Percentiles rank a stretch among this genome's conserved stretches.
Evolutionary conservation across 257 asterid species (phyloP).

Genomic region (Parsonsia alboflavescens): DNA sequence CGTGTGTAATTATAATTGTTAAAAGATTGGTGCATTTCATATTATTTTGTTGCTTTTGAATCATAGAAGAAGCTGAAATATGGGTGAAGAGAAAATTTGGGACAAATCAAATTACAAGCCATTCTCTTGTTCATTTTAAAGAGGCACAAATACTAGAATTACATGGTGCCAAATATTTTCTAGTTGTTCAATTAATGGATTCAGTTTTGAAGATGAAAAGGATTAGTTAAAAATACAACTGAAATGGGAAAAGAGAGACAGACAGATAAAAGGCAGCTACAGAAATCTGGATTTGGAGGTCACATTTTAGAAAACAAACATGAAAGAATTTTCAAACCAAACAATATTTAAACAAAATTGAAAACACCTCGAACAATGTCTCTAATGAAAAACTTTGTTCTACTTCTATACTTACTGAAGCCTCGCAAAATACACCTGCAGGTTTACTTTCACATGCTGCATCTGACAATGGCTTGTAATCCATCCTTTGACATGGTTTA

Average conservation of each 20-base stretch:
- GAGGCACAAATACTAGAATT: neutral
- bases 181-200: too few relatives aligned
- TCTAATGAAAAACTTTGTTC: slow-evolving; percentile 2
- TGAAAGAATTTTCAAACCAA: slow-evolving; percentile 6
- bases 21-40: neutral
- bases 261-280: neutral
- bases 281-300: neutral
- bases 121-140: neutral
- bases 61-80: neutral
- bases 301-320: neutral
- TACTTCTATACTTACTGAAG: neutral
- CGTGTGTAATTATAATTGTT: neutral
- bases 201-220: too few relatives aligned
- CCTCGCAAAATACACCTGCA: slow-evolving; percentile 10
- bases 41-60: neutral
- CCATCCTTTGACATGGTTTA: neutral
- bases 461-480: neutral
- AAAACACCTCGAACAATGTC: slow-evolving; percentile 9
- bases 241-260: neutral
- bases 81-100: neutral
- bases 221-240: too few relatives aligned
- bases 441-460: neutral
- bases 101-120: neutral
- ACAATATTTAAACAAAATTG: slow-evolving; percentile 10
- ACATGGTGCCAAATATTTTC: neutral